Evolutionary conservation across 2,329 filamentous ascomycete species (phyloP).

Genomic region (Penicillium sp.): DNA sequence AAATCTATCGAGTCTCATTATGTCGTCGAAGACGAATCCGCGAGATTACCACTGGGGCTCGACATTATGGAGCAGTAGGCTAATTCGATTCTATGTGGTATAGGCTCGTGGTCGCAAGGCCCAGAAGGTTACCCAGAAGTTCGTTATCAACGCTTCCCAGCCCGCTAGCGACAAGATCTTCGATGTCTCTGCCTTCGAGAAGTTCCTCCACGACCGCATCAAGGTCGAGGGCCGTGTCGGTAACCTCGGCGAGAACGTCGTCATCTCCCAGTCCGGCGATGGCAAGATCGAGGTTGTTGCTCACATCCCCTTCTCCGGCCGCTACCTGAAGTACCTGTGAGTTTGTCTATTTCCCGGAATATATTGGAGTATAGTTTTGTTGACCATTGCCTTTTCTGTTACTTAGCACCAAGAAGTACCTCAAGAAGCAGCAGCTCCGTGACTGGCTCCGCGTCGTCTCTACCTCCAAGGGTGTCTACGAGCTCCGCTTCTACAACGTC

Average conservation of each 20-base stretch:
- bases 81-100: conserved; percentile 63
- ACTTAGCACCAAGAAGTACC: conserved; percentile 97
- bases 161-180: conserved; percentile 99
- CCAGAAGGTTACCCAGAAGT: conserved; percentile 60
- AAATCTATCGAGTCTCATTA: conserved; percentile 18
- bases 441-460: conserved; percentile 99
- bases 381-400: conserved; percentile 6
- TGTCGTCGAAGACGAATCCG: not conserved
- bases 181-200: conserved; percentile 97
- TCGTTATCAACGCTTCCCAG: conserved; percentile 99
- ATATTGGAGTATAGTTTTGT: not conserved
- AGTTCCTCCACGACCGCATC: conserved; percentile 99
- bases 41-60: conserved; percentile 23
- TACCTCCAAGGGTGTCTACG: conserved; percentile 96
- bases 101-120: conserved; percentile 48
- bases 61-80: conserved; percentile 77
- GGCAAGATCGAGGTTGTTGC: conserved; percentile 98
- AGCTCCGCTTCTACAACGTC: conserved; percentile 99
- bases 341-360: conserved; percentile 38
- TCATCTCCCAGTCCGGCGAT: conserved; percentile 86
- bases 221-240: conserved; percentile 96
- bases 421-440: conserved; percentile 99
- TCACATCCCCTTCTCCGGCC: conserved; percentile 96
- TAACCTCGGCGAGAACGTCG: conserved; percentile 92
- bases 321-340: conserved; percentile 99